Conservation (phyloP, 352 stramenopile species). For the Phytopythium kandeliae region DNA sequence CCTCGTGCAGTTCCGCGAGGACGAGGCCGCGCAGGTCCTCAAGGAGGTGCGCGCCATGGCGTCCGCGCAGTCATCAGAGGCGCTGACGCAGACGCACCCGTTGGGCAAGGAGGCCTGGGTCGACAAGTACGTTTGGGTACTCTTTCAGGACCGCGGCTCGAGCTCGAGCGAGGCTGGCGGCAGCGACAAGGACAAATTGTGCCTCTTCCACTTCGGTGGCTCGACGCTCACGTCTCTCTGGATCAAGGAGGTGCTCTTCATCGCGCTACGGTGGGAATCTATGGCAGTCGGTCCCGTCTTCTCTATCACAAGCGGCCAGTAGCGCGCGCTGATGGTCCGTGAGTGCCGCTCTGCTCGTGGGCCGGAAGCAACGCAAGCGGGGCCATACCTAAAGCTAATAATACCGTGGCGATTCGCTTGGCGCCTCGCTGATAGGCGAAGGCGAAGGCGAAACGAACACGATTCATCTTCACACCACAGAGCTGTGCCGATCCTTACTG, state of each 20-base stretch:
- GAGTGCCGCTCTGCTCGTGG: too few relatives aligned
- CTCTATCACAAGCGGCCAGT: slow-evolving; percentile 25
- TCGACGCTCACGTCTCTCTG: slow-evolving; percentile 40
- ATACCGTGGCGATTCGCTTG: too few relatives aligned
- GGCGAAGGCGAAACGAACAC: too few relatives aligned
- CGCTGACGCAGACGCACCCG: neutral
- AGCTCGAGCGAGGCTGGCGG: slow-evolving; percentile 2
- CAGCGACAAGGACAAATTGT: slow-evolving; percentile 10
- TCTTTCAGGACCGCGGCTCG: slow-evolving; percentile 33
- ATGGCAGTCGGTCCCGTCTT: slow-evolving; percentile 51
- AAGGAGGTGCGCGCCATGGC: slow-evolving; percentile 10
- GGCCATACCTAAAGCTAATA: too few relatives aligned
- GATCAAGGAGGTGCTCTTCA: slow-evolving; percentile 64
- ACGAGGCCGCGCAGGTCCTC: slow-evolving; percentile 15
- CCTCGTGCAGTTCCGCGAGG: slow-evolving; percentile 41
- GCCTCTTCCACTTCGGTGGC: slow-evolving; percentile 60
- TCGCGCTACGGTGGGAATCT: slow-evolving; percentile 59
- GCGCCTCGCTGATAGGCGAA: too few relatives aligned
- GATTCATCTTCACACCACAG: too few relatives aligned
- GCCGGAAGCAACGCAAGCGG: too few relatives aligned
- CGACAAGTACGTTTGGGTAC: slow-evolving; percentile 61
- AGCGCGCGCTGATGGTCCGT: too few relatives aligned
- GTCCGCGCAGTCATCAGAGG: slow-evolving; percentile 4
- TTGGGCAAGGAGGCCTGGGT: slow-evolving; percentile 29
- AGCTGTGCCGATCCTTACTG: too few relatives aligned